These are phyloP conservation scores for Fragilariopsis cylindrus DNA, from an alignment of 108 stramenopile species.

Conservation along the genomic window DNA sequence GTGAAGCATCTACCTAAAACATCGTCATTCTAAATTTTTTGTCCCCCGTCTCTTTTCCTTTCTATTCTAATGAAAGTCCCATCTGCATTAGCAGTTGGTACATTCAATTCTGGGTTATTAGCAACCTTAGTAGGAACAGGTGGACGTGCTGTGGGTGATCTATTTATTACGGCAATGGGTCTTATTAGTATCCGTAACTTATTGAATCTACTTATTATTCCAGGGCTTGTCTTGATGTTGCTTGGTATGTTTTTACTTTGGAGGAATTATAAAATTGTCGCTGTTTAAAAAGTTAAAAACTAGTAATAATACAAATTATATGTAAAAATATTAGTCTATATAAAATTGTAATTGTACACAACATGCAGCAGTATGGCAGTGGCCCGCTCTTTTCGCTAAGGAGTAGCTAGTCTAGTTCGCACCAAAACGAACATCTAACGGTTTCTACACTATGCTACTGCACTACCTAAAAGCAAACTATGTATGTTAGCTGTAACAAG, in stretches of 20 bases:
- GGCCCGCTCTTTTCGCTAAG: background rate
- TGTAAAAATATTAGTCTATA: background rate
- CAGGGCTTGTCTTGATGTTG: constrained; percentile 30
- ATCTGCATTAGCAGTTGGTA: constrained; percentile 70
- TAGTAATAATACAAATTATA: background rate
- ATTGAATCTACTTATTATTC: constrained; percentile 62
- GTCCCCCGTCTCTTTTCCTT: too few species aligned
- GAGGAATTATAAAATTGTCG: constrained; percentile 33
- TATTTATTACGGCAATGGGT: constrained; percentile 69
- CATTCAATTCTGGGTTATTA: constrained; percentile 80
- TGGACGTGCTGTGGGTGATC: constrained; percentile 58
- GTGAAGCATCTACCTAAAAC: too few species aligned
- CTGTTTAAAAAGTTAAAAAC: constrained; percentile 22
- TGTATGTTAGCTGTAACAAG: too few species aligned
- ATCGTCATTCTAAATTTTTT: too few species aligned
- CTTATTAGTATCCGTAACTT: constrained; percentile 56
- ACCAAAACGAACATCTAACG: too few species aligned
- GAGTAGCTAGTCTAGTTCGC: background rate
- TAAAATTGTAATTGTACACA: background rate
- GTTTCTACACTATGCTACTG: too few species aligned
- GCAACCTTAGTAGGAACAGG: constrained; percentile 38
- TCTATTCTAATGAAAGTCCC: constrained; percentile 43
- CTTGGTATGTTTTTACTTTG: constrained; percentile 26
- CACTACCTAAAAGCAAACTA: too few species aligned
- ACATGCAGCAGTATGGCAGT: background rate